A percentile compares a stretch with the other conserved stretches of the same genome.
phyloP scores from a whole-genome alignment of 164 flowering plant species.

The grape (Vitis vinifera) region ASM3070453v1 NC_081818.1:29910001-29910500 shows the following conservation, averaged over 20 bases:
- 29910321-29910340: neutral
- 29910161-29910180: too few relatives aligned
- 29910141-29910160: too few relatives aligned
- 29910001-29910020: too few relatives aligned
- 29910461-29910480: conserved; percentile 14
- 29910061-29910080: too few relatives aligned
- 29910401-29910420: conserved; percentile 22
- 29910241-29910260: neutral
- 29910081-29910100: too few relatives aligned
- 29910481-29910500: conserved; percentile 20
- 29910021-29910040: too few relatives aligned
- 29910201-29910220: conserved; percentile 16
- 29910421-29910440: conserved; percentile 10
- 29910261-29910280: conserved; percentile 14
- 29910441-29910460: neutral
- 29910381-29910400: conserved; percentile 4
- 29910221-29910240: neutral
- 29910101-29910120: too few relatives aligned
- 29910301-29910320: neutral
- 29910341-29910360: neutral
- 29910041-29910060: too few relatives aligned
- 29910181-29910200: neutral
- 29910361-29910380: conserved; percentile 15
- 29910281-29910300: neutral
- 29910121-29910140: too few relatives aligned